A percentile compares a stretch with the other conserved stretches of the same genome.
phyloP scores from a whole-genome alignment of 2,329 filamentous ascomycete genomes.

The Fusarium sp. region DNA sequence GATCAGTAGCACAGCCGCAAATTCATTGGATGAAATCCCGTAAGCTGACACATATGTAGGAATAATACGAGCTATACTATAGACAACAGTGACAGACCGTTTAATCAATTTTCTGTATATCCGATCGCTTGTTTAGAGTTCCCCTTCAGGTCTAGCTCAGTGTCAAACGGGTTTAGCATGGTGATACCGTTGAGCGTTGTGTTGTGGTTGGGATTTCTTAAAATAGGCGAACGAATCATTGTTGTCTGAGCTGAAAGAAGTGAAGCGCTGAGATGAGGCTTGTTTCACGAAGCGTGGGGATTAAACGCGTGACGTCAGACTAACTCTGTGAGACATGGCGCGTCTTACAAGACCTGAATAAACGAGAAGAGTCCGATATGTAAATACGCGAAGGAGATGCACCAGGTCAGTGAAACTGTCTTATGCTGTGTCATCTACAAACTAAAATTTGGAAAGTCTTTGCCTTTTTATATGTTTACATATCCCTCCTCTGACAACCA shows the following conservation, averaged over 20 bases:
- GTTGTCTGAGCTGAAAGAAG: accelerated
- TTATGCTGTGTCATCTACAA: no score
- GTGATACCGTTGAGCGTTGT: neutral
- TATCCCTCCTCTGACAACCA: no score
- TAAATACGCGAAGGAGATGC: no score
- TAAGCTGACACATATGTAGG: neutral
- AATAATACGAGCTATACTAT: neutral
- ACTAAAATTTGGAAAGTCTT: no score
- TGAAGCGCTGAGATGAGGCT: no score
- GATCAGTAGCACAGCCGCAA: neutral
- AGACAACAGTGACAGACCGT: neutral
- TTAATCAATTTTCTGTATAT: neutral
- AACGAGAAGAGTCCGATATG: no score
- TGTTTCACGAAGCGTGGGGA: no score
- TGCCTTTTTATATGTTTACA: no score
- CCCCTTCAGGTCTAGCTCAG: neutral
- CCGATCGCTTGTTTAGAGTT: neutral
- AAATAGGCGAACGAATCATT: neutral
- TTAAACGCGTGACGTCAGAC: no score
- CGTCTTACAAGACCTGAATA: no score
- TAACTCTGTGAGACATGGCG: no score
- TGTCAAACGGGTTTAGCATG: neutral
- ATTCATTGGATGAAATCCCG: neutral
- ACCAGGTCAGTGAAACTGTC: no score
- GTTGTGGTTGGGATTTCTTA: neutral